Percentiles rank a stretch among this genome's conserved stretches.
phyloP scores from a whole-genome alignment of 805 yeast species.

The Candida tammaniensis region DNA sequence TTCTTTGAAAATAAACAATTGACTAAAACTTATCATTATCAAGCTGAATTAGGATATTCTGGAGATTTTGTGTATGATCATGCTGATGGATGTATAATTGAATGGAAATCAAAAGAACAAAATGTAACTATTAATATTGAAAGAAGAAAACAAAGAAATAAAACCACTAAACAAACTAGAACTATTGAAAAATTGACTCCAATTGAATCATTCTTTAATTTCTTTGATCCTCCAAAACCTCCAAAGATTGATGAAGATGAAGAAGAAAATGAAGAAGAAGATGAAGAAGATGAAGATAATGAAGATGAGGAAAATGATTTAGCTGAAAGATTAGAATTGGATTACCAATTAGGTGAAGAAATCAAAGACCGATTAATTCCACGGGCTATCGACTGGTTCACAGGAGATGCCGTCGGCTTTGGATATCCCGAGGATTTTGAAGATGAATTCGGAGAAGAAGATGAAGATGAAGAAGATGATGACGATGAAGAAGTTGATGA shows the following conservation, averaged over 20 bases:
- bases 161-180: conserved; percentile 93
- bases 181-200: conserved; percentile 93
- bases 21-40: conserved; percentile 88
- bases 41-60: conserved; percentile 87
- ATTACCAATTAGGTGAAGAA: conserved; percentile 94
- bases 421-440: conserved; percentile 54
- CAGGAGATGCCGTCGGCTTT: conserved; percentile 91
- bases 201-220: conserved; percentile 92
- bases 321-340: conserved; percentile 83
- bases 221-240: conserved; percentile 89
- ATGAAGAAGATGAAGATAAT: conserved; percentile 47
- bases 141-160: conserved; percentile 96
- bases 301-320: conserved; percentile 68
- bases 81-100: conserved; percentile 85
- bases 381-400: conserved; percentile 97
- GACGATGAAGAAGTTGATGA: conserved; percentile 53
- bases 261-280: conserved; percentile 51
- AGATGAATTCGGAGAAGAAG: conserved; percentile 60
- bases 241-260: conserved; percentile 46
- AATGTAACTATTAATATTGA: conserved; percentile 86
- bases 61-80: conserved; percentile 97
- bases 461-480: conserved; percentile 58
- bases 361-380: conserved; percentile 94
- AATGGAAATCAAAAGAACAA: conserved; percentile 76
- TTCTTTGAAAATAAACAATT: conserved; percentile 71